Evolutionary conservation across 441 rosid species (phyloP).

Genomic region (Gossypium lobatum): DNA sequence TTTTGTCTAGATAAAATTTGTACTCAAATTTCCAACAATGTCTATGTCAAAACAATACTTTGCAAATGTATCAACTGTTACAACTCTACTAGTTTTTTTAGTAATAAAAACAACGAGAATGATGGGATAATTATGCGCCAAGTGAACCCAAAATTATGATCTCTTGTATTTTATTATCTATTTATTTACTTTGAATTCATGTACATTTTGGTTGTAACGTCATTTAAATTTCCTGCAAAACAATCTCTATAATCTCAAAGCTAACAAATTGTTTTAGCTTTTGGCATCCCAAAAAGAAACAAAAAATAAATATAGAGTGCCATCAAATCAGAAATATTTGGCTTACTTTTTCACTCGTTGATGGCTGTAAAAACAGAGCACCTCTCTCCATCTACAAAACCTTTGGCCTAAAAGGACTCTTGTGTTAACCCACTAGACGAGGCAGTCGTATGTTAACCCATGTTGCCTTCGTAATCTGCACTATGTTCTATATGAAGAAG

Average conservation of each 20-base stretch:
- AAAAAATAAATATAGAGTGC: neutral
- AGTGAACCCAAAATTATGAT: conserved; percentile 10
- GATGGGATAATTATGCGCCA: neutral
- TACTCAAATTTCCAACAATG: no score
- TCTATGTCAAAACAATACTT: no score
- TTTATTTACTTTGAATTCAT: conserved; percentile 11
- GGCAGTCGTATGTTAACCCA: neutral
- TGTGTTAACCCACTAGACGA: neutral
- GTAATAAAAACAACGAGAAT: neutral
- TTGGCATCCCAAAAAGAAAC: neutral
- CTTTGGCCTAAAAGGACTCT: neutral
- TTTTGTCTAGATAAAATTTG: no score
- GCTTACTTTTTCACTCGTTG: neutral
- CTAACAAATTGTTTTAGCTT: neutral
- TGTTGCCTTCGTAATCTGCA: neutral
- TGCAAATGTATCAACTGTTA: no score
- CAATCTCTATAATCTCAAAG: neutral
- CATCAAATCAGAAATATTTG: neutral
- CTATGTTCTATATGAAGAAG: neutral
- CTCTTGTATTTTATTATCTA: conserved; percentile 4
- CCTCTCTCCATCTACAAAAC: neutral
- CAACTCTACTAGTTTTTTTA: no score
- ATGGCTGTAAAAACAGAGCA: neutral
- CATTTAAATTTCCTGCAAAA: neutral
- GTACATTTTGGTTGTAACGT: conserved; percentile 10